Evolutionary conservation across 148 eudicot genomes (phyloP), one percentile per base, ranked within the genome.

Genomic region (Cornus controversa): DNA sequence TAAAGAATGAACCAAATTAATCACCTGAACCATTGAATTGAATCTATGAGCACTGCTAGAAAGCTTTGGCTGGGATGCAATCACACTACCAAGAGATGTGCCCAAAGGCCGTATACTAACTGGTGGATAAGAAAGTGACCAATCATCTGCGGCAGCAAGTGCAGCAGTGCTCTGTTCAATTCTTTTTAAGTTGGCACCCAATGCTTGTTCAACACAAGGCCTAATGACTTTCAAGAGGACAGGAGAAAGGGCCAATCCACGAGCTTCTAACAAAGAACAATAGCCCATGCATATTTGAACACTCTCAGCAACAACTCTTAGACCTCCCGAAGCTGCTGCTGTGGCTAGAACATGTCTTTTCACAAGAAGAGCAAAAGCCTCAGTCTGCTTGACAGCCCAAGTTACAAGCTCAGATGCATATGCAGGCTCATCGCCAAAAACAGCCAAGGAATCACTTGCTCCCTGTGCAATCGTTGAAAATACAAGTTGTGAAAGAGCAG

Each of bases 401-500:
- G 89, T 88, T 24, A 96, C 98, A 2, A 93, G 85, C 84, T 93
- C 99, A 11, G 99, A 96, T 1, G 91, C 62, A 53, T 87, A 92
- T 8, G 89, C 86, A 2, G 91, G 84, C 69, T 96, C 98, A 65
- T 92, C 97, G 7, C 89, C 91, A 54, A 93, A 96, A 67, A 91
- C 88, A 6, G 90, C 85, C 73, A 90, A 75, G 1, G 98, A 96
- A 78, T 96, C 97, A 75, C 82, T 89, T 16, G 96, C 77, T 0
- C 92, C 96, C 75, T 93, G 99, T 8, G 98, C 99, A 29, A 96
- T 86, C 26, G 93, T 83, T 1, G 98, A 96, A 81, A 93, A 96
- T 3, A 91, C 90, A 0, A 93, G 84, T 75, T 90, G 91, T 2
- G 97, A 86, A 31, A 93, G 89, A 34, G 84, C 81, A 16, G 97